Evolutionary conservation across 2,329 filamentous ascomycete species (phyloP), one percentile per base, ranked within the genome.

Genomic region (Rutstroemia sp.): DNA sequence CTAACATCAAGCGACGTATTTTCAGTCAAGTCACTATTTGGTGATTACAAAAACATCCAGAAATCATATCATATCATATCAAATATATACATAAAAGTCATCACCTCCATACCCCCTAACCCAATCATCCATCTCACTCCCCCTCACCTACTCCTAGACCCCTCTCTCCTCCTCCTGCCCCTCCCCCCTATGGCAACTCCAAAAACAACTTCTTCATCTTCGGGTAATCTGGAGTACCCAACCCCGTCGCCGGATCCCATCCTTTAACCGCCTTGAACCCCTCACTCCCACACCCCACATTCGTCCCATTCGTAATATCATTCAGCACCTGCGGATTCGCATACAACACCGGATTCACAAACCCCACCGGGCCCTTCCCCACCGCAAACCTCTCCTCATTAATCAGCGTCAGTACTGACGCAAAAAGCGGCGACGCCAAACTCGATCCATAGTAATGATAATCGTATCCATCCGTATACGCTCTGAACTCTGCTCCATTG

Each of bases 401-500:
- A 17, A 63, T 55, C 25, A 65, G 47, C 14, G 60, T 65, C 30
- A 66, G 54, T 10, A 65, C 59, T 2, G 58, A 52, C 17, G 61
- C 64, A 30, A 65, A 65, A 0, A 63, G 30, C 10, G 63, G 63
- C n/a, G 60, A 59, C 1, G 62, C 8, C 7, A 63, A 48, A 42
- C 57, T 61, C 2, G 60, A 51, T 17, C 64, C 64, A 39, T 56
- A 64, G 51, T 53, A 64, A 47, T 58, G 53, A 2, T 39, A 21
- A 10, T 57, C 42, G 1, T 10, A n/a, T 1, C 59, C 58, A 30
- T 59, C 21, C 2, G 53, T 34, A 42, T 57, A 60, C 1, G 59
- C 48, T n/a, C 51, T 52, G 48, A 61, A 63, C 16, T 46, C 25
- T 5, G 61, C 63, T 2, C 84, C 79, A 10, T 88, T 75, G 10